A percentile compares a stretch with the other conserved stretches of the same genome.
Conservation (phyloP, 495 filamentous ascomycete genomes). For the Geopyxis carbonaria region DNA sequence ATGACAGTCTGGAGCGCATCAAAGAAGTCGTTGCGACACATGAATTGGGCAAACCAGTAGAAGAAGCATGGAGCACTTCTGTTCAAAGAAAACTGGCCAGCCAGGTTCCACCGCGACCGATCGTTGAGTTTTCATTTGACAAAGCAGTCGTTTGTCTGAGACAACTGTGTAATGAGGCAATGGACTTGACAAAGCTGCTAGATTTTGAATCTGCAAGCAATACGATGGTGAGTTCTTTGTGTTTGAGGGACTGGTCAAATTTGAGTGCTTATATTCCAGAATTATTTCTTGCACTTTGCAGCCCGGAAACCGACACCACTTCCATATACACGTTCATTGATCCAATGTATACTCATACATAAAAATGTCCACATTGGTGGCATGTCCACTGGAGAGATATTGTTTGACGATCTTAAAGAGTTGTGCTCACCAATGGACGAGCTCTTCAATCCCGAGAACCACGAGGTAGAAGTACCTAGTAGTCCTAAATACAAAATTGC, state of each 20-base stretch:
- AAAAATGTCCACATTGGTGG: slow-evolving; percentile 49
- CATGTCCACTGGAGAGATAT: slow-evolving; percentile 49
- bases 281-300: slow-evolving; percentile 45
- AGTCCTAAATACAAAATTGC: slow-evolving; percentile 64
- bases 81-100: slow-evolving; percentile 78
- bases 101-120: slow-evolving; percentile 80
- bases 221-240: slow-evolving; percentile 37
- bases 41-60: slow-evolving; percentile 45
- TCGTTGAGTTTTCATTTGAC: slow-evolving; percentile 56
- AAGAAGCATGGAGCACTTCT: slow-evolving; percentile 72
- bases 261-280: not conserved
- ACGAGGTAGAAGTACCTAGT: slow-evolving; percentile 55
- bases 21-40: slow-evolving; percentile 38
- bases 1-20: slow-evolving; percentile 31
- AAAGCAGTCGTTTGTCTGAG: slow-evolving; percentile 54
- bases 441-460: slow-evolving; percentile 54
- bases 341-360: slow-evolving; percentile 64
- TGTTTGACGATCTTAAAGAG: slow-evolving; percentile 64
- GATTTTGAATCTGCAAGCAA: slow-evolving; percentile 51
- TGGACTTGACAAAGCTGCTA: slow-evolving; percentile 48
- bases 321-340: slow-evolving; percentile 64
- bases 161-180: slow-evolving; percentile 54
- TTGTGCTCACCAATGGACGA: slow-evolving; percentile 54
- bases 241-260: not conserved
- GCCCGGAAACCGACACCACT: slow-evolving; percentile 66